Base-by-base conservation (phyloP, 2,329 filamentous ascomycete species). In the Cladophialophora bantiana region DNA sequence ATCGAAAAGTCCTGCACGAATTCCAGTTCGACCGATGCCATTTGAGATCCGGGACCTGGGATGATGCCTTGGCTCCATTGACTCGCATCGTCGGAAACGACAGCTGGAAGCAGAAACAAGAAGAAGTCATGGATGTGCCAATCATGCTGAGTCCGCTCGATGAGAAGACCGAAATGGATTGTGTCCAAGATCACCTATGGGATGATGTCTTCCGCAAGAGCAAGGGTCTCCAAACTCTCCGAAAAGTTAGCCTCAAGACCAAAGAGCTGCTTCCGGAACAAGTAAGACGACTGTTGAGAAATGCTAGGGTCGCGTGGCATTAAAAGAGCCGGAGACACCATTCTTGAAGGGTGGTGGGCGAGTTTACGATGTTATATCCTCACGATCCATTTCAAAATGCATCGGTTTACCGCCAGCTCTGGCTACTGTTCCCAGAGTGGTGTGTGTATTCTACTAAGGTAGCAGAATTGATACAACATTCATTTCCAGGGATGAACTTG, bases 11-110 rank as follows among this genome's bases (percentile, higher is more conserved):
- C 0, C 86, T 96, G 54, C 84, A 86, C 70, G 90, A 94, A 74
- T 92, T 94, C 74, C 89, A 93, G 76, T 93, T 96, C 77, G 89
- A 93, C 75, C 89, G 91, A 69, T 88, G 94, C 18, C 83, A 85
- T 35, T 84, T 96, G 52, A 84, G 88, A 59, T 84, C 86, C 67
- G 92, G 90, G 34, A 89, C 83, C 65, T 96, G 92, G 92, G 90
- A 95, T 66, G 89, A 93, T 35, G 92, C 92, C 0, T 84, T 96
- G n/a, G 86, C 88, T 45, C 90, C 91, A 1, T 80, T 96, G 64
- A 87, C 85, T 13, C 68, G 67, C 32, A 77, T 77, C 45, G 73
- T 74, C 31, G 73, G 73, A 13, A 74, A 70, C 59, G 78, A 81
- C 4, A 78, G 79, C 65, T 78, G 76, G 66, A 78, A 77, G 54